Evolutionary conservation across 2,329 filamentous ascomycete genomes (phyloP).

Genomic region (Pezicula carpinea): DNA sequence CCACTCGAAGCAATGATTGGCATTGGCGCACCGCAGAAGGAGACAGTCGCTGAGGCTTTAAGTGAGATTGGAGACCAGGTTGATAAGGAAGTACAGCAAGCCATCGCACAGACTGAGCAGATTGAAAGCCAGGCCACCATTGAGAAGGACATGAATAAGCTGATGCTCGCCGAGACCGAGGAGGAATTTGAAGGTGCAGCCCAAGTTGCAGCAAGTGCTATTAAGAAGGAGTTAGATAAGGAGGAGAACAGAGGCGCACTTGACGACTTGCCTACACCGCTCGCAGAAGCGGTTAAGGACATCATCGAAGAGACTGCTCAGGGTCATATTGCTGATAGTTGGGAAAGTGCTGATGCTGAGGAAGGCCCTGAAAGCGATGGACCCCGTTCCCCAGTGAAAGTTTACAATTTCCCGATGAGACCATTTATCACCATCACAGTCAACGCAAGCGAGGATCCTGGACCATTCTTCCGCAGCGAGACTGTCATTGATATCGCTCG

Average conservation of each 20-base stretch:
- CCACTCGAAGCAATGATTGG: conserved; percentile 30
- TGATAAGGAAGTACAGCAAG: conserved; percentile 59
- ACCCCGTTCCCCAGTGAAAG: conserved; percentile 62
- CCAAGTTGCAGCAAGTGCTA: conserved; percentile 40
- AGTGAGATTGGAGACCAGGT: conserved; percentile 58
- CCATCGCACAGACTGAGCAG: conserved; percentile 47
- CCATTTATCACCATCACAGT: conserved; percentile 91
- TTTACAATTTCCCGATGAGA: conserved; percentile 95
- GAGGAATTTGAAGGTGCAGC: conserved; percentile 49
- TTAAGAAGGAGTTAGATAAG: conserved; percentile 51
- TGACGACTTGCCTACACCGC: conserved; percentile 48
- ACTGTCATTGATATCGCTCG: conserved; percentile 88
- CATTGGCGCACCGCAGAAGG: conserved; percentile 37
- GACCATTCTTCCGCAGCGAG: conserved; percentile 68
- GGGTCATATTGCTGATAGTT: conserved; percentile 69
- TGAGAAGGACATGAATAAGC: conserved; percentile 42
- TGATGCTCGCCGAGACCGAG: conserved; percentile 47
- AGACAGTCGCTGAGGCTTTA: conserved; percentile 69
- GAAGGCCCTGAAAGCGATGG: conserved; percentile 64
- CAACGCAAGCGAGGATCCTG: conserved; percentile 49
- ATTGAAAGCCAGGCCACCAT: conserved; percentile 45
- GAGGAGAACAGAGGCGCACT: conserved; percentile 47
- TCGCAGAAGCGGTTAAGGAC: conserved; percentile 53
- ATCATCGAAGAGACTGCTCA: conserved; percentile 51
- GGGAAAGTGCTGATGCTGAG: conserved; percentile 80